These are phyloP conservation scores for Candida jianshihensis DNA, from an alignment of 805 yeast genomes.

Conservation along the genomic window DNA sequence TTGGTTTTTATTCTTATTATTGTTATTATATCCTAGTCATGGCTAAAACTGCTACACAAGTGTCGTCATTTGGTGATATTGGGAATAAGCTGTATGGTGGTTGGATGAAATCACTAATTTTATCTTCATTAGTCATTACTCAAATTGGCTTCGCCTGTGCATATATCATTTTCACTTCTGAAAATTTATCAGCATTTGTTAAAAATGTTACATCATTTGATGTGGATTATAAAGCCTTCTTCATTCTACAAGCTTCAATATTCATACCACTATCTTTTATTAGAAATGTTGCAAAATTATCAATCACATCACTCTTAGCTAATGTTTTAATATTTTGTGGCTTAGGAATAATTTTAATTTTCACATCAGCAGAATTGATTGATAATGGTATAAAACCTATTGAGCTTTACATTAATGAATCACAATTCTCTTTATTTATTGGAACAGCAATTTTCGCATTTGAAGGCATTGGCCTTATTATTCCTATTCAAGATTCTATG, in stretches of 20 bases:
- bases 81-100: slow-evolving; percentile 58
- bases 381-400: slow-evolving; percentile 44
- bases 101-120: slow-evolving; percentile 57
- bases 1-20: slow-evolving; percentile 70
- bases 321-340: slow-evolving; percentile 65
- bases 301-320: slow-evolving; percentile 65
- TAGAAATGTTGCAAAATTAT: slow-evolving; percentile 69
- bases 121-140: slow-evolving; percentile 57
- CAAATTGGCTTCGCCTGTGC: slow-evolving; percentile 81
- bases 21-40: slow-evolving; percentile 62
- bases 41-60: slow-evolving; percentile 52
- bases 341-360: slow-evolving; percentile 54
- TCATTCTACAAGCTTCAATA: slow-evolving; percentile 47
- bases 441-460: slow-evolving; percentile 87
- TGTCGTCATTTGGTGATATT: slow-evolving; percentile 74
- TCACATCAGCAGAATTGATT: slow-evolving; percentile 39
- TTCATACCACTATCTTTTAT: slow-evolving; percentile 65
- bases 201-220: slow-evolving; percentile 39
- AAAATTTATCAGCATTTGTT: slow-evolving; percentile 59
- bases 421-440: slow-evolving; percentile 62
- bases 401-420: slow-evolving; percentile 41
- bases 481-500: slow-evolving; percentile 82
- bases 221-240: slow-evolving; percentile 37
- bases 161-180: slow-evolving; percentile 72
- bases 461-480: slow-evolving; percentile 78